Evolutionary conservation across 345 rosid species (phyloP).

Genomic region (Camelina neglecta): DNA sequence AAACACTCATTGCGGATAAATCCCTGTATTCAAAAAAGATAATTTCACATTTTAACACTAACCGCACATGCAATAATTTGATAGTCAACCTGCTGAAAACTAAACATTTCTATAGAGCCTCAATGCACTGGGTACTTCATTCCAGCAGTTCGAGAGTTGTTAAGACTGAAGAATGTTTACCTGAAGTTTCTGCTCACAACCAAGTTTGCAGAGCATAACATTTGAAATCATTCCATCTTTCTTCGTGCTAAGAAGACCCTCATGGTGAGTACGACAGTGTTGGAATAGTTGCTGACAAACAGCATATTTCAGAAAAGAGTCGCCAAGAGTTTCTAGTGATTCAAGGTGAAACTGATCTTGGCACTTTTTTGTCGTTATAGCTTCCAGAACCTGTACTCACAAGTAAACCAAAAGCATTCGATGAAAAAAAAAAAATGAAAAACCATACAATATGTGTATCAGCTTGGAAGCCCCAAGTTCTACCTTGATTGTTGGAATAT

Average conservation of each 20-base stretch:
- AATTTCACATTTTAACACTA: background rate
- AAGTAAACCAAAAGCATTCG: conserved; percentile 7
- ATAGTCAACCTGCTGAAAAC: background rate
- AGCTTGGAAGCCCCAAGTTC: conserved; percentile 4
- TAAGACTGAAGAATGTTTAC: conserved; percentile 46
- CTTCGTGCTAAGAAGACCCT: conserved; percentile 77
- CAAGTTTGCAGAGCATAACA: conserved; percentile 70
- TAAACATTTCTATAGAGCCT: conserved; percentile 3
- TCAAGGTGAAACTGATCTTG: conserved; percentile 82
- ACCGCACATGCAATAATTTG: background rate
- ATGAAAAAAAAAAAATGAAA: background rate
- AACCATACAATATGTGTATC: background rate
- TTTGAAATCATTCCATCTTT: conserved; percentile 70
- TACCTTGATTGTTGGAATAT: conserved; percentile 85
- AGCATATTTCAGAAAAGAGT: conserved; percentile 89
- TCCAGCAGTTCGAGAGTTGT: background rate
- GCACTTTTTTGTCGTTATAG: conserved; percentile 83
- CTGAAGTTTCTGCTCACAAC: conserved; percentile 74
- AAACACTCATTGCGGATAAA: conserved; percentile 75
- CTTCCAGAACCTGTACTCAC: conserved; percentile 71
- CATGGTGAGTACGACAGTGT: conserved; percentile 56
- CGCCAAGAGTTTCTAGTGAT: conserved; percentile 92
- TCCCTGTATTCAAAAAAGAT: conserved; percentile 54
- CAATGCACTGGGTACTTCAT: background rate
- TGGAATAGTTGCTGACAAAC: conserved; percentile 75